phyloP scores from a whole-genome alignment of 495 filamentous ascomycete genomes.

The Friedmanniomyces simplex region DNA sequence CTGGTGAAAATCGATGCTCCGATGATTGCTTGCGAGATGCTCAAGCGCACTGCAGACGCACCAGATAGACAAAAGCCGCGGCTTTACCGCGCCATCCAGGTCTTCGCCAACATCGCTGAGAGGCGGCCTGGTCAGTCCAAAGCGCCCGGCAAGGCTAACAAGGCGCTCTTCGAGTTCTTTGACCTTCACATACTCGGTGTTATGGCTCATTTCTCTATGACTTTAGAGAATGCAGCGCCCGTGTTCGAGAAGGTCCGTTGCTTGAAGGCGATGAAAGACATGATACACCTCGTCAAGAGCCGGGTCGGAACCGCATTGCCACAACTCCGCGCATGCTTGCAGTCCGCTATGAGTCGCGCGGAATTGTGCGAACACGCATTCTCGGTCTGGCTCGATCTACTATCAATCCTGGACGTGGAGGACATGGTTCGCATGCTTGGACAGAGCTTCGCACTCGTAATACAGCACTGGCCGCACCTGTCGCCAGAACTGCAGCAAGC shows the following conservation, averaged over 20 bases:
- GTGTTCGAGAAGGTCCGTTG: conserved; percentile 59
- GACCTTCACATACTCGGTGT: conserved; percentile 81
- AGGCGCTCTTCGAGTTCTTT: conserved; percentile 64
- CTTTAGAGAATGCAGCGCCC: conserved; percentile 60
- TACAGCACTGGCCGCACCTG: conserved; percentile 66
- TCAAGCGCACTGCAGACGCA: conserved; percentile 67
- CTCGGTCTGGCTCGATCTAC: conserved; percentile 69
- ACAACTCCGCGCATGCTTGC: conserved; percentile 81
- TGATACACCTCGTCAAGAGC: conserved; percentile 62
- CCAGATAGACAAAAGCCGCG: conserved; percentile 26
- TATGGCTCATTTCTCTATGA: conserved; percentile 68
- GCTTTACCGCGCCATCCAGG: conserved; percentile 53
- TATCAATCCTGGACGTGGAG: conserved; percentile 60
- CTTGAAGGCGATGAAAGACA: conserved; percentile 73
- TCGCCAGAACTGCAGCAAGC: conserved; percentile 45
- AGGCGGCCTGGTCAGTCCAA: conserved; percentile 42
- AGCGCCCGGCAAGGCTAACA: conserved; percentile 38
- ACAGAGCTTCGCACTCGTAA: conserved; percentile 77
- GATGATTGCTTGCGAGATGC: conserved; percentile 63
- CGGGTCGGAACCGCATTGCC: conserved; percentile 70
- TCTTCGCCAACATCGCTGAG: conserved; percentile 55
- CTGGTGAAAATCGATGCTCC: conserved; percentile 68
- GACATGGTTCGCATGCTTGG: conserved; percentile 72
- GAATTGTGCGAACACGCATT: conserved; percentile 69
- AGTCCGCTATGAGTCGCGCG: conserved; percentile 65